Evolutionary conservation across 2,329 filamentous ascomycete genomes (phyloP), one percentile per base, ranked within the genome.

Genomic region (Bipolaris cookei): DNA sequence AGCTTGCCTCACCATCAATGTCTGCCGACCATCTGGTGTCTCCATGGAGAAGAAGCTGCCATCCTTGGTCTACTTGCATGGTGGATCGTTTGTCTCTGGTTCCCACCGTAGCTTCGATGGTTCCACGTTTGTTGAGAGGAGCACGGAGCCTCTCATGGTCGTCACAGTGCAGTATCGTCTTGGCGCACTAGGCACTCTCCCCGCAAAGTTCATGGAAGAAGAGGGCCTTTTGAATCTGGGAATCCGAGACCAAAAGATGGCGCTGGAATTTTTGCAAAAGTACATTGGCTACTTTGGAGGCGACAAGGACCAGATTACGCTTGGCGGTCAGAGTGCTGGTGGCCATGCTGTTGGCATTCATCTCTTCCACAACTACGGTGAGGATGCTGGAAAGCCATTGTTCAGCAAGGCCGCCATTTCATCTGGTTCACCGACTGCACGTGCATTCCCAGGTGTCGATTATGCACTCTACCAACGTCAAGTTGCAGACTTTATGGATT

Each of bases 241-340:
- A 0, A 43, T 77, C 8, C 56, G 66, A 2, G 73, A 76, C 45
- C 69, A 72, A 55, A 66, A 54, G 25, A 61, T 68, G 62, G 58
- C 66, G 35, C 62, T 76, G 14, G 73, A 78, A 55, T 81, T 79
- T 63, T 54, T 79, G 18, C 69, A 75, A 10, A 70, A 77, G 39
- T 79, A 81, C 49, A 73, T 79, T 20, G 45, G 50, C 56, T 54
- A 58, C 39, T 74, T 70, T 73, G 79, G 68, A 4, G 79, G 78
- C 13, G 77, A 81, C 60, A 67, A 74, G 6, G 58, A 71, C 21
- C 62, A 71, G 3, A 75, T 81, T 48, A 79, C 73, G 1, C 66
- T 80, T 5, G 77, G 72, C 48, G 78, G 79, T 1, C 76, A 78
- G 39, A 75, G 74, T 39, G 77, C 77, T 18, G 78, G 78, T 34